Evolutionary conservation across 371 early-diverging fungal genomes (phyloP).

Genomic region (Mucor indicus): DNA sequence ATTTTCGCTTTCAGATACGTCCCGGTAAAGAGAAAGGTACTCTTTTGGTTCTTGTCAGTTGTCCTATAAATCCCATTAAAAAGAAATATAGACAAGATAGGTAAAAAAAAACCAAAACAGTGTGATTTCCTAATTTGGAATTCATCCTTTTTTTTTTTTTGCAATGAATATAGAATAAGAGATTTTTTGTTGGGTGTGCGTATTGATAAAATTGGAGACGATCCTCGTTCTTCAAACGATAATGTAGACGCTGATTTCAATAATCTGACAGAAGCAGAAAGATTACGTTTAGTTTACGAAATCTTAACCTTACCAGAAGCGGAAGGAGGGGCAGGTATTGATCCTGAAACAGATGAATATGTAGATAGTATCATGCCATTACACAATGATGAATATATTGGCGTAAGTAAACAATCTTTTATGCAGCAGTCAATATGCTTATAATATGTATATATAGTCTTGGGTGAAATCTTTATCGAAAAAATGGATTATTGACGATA

Average conservation of each 20-base stretch:
- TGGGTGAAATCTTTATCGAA: constrained; percentile 80
- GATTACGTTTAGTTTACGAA: constrained; percentile 71
- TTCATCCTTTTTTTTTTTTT: not conserved
- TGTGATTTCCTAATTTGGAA: not conserved
- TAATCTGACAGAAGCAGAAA: constrained; percentile 63
- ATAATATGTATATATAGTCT: constrained; percentile 26
- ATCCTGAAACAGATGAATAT: constrained; percentile 50
- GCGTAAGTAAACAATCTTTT: constrained; percentile 35
- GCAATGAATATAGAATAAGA: constrained; percentile 39
- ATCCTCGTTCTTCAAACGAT: constrained; percentile 16
- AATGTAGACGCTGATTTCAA: constrained; percentile 16
- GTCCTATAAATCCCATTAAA: constrained; percentile 31
- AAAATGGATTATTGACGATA: constrained; percentile 69
- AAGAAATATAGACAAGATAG: constrained; percentile 25
- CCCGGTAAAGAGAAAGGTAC: constrained; percentile 31
- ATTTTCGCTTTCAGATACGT: constrained; percentile 33
- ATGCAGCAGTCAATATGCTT: not conserved
- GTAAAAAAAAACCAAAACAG: constrained; percentile 3
- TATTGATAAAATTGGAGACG: constrained; percentile 31
- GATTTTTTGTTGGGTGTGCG: constrained; percentile 70
- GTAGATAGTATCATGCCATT: constrained; percentile 74
- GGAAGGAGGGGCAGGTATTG: constrained; percentile 75
- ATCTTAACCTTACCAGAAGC: constrained; percentile 61
- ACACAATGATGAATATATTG: constrained; percentile 75
- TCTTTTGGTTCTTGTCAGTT: constrained; percentile 29